Conservation (phyloP, 768 basidiomycete genomes). For the Russula olivacea region DNA sequence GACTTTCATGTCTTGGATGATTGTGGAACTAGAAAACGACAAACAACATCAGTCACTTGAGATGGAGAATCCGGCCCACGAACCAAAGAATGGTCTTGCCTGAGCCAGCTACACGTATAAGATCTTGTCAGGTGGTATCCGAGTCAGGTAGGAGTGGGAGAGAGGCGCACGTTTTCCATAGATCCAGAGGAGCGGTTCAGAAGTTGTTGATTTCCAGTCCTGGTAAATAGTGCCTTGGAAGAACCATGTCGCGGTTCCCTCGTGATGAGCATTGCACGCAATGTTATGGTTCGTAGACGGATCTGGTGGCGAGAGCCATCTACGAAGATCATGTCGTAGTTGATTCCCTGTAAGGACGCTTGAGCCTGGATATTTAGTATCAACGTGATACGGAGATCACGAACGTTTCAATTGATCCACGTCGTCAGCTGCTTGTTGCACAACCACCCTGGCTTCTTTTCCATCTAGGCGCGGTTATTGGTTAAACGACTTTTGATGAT, state of each 20-base stretch:
- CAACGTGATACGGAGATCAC: not conserved
- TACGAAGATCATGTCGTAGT: not conserved
- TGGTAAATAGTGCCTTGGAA: not conserved
- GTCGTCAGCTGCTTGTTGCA: too few relatives aligned
- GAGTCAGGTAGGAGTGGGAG: not conserved
- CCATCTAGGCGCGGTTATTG: too few relatives aligned
- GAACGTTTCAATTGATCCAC: not conserved
- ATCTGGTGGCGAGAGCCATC: constrained; percentile 12
- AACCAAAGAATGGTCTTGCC: constrained; percentile 13
- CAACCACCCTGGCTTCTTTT: too few relatives aligned
- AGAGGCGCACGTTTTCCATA: constrained; percentile 5
- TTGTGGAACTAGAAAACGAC: constrained; percentile 3
- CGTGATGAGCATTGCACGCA: not conserved
- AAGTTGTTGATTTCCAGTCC: not conserved
- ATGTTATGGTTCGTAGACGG: constrained; percentile 3
- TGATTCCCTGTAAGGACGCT: not conserved
- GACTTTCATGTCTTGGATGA: not conserved
- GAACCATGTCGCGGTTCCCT: constrained; percentile 1
- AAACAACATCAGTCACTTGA: not conserved
- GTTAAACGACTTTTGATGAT: too few relatives aligned
- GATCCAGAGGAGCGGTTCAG: not conserved
- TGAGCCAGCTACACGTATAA: not conserved
- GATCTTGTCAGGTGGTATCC: not conserved
- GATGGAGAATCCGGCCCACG: not conserved
- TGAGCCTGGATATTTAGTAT: not conserved